These are phyloP conservation scores for Wickerhamiella shivajii DNA, from an alignment of 805 yeast species.

Conservation along the genomic window DNA sequence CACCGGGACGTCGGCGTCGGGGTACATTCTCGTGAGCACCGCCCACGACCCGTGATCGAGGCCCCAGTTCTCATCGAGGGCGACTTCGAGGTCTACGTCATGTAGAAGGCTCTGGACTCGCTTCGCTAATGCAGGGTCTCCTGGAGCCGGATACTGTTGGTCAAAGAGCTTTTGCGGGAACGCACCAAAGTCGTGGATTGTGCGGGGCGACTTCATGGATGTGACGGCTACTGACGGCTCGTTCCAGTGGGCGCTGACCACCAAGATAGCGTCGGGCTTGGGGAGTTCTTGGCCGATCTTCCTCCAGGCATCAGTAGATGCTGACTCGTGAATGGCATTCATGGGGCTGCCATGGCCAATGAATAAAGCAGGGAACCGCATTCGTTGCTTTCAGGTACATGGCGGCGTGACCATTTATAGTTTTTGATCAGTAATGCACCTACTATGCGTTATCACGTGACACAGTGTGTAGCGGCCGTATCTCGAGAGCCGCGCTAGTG, in stretches of 20 bases:
- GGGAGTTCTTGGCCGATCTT: slow-evolving; percentile 11
- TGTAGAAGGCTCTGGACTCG: slow-evolving; percentile 8
- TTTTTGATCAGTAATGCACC: too few relatives aligned
- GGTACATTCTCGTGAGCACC: slow-evolving; percentile 17
- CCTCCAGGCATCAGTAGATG: slow-evolving; percentile 11
- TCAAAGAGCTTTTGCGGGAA: slow-evolving; percentile 15
- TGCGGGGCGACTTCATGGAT: slow-evolving; percentile 11
- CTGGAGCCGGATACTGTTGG: slow-evolving; percentile 16
- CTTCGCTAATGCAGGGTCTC: slow-evolving; percentile 15
- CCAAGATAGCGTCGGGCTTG: slow-evolving; percentile 15
- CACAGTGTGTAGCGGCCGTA: too few relatives aligned
- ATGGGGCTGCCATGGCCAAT: slow-evolving; percentile 15
- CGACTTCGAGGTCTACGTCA: neutral
- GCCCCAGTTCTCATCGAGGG: slow-evolving; percentile 12
- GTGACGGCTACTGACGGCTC: slow-evolving; percentile 11
- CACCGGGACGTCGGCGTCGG: slow-evolving; percentile 23
- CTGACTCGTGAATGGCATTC: slow-evolving; percentile 10
- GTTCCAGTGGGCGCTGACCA: slow-evolving; percentile 18
- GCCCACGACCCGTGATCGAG: slow-evolving; percentile 19
- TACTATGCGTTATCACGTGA: too few relatives aligned
- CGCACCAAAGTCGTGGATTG: slow-evolving; percentile 17
- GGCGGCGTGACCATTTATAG: neutral
- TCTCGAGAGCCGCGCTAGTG: too few relatives aligned
- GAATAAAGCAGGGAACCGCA: slow-evolving; percentile 11
- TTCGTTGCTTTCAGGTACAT: neutral